phyloP scores from a whole-genome alignment of 2,329 filamentous ascomycete genomes.

The Proliferodiscus dingleyae region DNA sequence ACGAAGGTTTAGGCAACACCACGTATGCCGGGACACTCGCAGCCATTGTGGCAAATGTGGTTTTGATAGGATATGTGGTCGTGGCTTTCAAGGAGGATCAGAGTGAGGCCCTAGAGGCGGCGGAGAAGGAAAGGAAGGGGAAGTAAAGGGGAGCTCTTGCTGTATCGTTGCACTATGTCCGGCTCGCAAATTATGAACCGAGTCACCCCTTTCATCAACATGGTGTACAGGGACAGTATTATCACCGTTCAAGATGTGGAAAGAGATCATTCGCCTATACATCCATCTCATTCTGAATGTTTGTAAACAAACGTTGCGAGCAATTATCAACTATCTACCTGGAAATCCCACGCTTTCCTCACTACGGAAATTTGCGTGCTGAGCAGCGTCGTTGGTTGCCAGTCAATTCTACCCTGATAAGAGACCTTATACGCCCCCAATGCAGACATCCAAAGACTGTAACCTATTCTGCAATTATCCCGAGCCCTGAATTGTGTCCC shows the following conservation, averaged over 20 bases:
- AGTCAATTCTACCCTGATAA: neutral
- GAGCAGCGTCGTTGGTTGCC: neutral
- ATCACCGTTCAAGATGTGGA: neutral
- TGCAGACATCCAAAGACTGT: neutral
- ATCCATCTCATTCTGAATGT: neutral
- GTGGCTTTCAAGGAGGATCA: conserved; percentile 88
- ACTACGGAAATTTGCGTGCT: neutral
- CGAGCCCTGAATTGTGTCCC: neutral
- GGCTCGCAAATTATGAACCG: neutral
- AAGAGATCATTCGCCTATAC: neutral
- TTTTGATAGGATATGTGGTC: conserved; percentile 84
- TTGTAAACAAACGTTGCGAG: neutral
- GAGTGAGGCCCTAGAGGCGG: conserved; percentile 35
- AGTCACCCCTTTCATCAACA: neutral
- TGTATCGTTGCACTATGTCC: neutral
- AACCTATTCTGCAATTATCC: neutral
- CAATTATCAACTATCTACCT: conserved; percentile 1
- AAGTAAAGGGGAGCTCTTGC: neutral
- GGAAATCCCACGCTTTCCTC: conserved; percentile 1
- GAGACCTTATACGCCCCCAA: neutral
- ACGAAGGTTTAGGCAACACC: conserved; percentile 71
- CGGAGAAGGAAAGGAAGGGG: conserved; percentile 36
- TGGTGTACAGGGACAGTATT: neutral
- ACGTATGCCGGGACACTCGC: conserved; percentile 82
- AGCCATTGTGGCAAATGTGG: conserved; percentile 85